Conservation (phyloP, 768 basidiomycete species). For the Amanita brunnescens region DNA sequence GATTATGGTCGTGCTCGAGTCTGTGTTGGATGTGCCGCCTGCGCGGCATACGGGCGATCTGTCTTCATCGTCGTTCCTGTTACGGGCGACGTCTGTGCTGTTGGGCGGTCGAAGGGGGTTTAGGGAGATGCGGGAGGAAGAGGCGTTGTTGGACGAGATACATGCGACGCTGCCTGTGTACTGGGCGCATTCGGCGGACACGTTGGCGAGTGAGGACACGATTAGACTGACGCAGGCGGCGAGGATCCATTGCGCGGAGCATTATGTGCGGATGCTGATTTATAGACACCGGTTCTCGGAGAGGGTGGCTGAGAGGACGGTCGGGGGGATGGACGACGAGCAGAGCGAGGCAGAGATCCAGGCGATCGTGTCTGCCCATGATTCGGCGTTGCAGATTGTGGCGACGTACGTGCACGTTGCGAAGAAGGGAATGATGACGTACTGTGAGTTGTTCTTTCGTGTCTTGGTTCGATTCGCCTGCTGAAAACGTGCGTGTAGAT, state of each 20-base stretch:
- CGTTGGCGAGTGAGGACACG: conserved; percentile 75
- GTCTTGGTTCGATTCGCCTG: conserved; percentile 9
- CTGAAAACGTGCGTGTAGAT: conserved; percentile 36
- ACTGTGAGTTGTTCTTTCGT: conserved; percentile 50
- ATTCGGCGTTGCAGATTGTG: conserved; percentile 74
- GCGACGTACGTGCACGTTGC: conserved; percentile 79
- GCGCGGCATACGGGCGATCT: conserved; percentile 50
- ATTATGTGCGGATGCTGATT: conserved; percentile 81
- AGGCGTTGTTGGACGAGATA: conserved; percentile 74
- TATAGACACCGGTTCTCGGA: conserved; percentile 83
- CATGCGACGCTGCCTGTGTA: conserved; percentile 59
- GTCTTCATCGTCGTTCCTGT: conserved; percentile 57
- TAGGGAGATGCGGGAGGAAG: conserved; percentile 71
- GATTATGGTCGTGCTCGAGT: conserved; percentile 83
- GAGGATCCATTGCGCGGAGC: conserved; percentile 79
- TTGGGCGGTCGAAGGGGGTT: conserved; percentile 45
- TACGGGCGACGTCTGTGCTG: conserved; percentile 61
- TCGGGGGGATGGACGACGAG: conserved; percentile 32
- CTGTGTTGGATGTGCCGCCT: conserved; percentile 77
- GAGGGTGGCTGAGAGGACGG: conserved; percentile 58
- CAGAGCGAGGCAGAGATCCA: conserved; percentile 66
- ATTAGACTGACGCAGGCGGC: conserved; percentile 86
- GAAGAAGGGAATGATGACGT: conserved; percentile 87
- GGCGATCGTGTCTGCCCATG: conserved; percentile 68
- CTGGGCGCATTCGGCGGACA: conserved; percentile 78